phyloP scores from a whole-genome alignment of 1,139 yeast genomes.

The Diutina scorzettiae region DNA sequence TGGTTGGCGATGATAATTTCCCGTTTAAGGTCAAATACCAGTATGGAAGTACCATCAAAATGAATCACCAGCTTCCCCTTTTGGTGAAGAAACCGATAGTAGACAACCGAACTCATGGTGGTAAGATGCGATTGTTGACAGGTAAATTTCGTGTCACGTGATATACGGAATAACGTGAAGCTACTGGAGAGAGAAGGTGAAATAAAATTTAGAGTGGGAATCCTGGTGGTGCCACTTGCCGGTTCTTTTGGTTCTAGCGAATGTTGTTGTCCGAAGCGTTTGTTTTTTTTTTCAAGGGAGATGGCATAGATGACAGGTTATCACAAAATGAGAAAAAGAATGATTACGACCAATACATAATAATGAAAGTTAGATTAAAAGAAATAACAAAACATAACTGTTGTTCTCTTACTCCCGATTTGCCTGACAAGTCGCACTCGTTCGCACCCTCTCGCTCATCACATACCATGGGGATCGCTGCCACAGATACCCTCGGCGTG shows the following conservation, averaged over 20 bases:
- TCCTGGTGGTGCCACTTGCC: too few relatives aligned
- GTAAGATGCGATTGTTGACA: neutral
- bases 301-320: too few relatives aligned
- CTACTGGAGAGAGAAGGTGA: too few relatives aligned
- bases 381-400: neutral
- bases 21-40: slow-evolving; percentile 86
- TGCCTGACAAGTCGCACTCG: neutral
- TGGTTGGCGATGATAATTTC: slow-evolving; percentile 78
- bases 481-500: slow-evolving; percentile 1
- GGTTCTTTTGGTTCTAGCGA: too few relatives aligned
- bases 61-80: slow-evolving; percentile 66
- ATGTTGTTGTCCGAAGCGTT: too few relatives aligned
- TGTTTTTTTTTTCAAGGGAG: too few relatives aligned
- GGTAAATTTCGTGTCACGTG: neutral
- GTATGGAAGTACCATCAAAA: slow-evolving; percentile 93
- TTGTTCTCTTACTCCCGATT: neutral
- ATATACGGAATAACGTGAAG: too few relatives aligned
- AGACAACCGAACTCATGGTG: slow-evolving; percentile 78
- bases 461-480: slow-evolving; percentile 4
- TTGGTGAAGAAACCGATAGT: slow-evolving; percentile 80
- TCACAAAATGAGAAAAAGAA: too few relatives aligned
- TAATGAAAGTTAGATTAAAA: neutral
- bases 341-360: too few relatives aligned
- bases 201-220: too few relatives aligned
- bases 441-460: too few relatives aligned